A percentile compares a stretch with the other conserved stretches of the same genome.
These are phyloP conservation scores for Pythium apleroticum DNA, from an alignment of 352 stramenopile genomes.

Conservation along the genomic window DNA sequence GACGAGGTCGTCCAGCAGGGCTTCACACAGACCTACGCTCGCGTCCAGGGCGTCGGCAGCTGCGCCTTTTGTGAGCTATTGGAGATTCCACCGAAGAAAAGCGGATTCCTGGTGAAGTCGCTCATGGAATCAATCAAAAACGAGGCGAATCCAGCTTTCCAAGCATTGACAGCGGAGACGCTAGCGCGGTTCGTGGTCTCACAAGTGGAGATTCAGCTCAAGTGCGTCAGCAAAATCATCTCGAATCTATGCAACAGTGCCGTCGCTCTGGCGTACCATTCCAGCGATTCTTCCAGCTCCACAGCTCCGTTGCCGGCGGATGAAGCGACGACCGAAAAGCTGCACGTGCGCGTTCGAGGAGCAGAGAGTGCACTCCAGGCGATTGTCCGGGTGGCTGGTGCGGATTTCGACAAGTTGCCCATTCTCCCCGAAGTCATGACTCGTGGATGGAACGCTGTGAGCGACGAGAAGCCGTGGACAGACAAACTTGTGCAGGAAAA, in stretches of 20 bases:
- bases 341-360: conserved; percentile 39
- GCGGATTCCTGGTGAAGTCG: conserved; percentile 74
- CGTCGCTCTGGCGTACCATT: conserved; percentile 34
- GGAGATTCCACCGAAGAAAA: conserved; percentile 60
- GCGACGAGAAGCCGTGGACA: conserved; percentile 17
- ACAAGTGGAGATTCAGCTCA: conserved; percentile 52
- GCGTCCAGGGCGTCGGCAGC: conserved; percentile 65
- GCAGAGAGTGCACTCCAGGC: conserved; percentile 40
- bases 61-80: conserved; percentile 57
- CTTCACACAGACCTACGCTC: conserved; percentile 48
- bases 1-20: conserved; percentile 68
- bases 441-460: conserved; percentile 34
- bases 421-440: conserved; percentile 38
- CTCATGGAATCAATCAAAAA: conserved; percentile 81
- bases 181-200: conserved; percentile 60
- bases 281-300: background rate
- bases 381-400: conserved; percentile 36
- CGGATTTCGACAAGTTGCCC: conserved; percentile 37
- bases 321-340: background rate
- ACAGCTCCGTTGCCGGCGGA: background rate
- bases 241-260: conserved; percentile 77
- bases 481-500: conserved; percentile 48
- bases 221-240: conserved; percentile 79
- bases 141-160: conserved; percentile 49
- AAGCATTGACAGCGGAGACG: conserved; percentile 41